These are phyloP conservation scores for Bipolaris cookei DNA, from an alignment of 2,329 filamentous ascomycete genomes.

Conservation along the genomic window DNA sequence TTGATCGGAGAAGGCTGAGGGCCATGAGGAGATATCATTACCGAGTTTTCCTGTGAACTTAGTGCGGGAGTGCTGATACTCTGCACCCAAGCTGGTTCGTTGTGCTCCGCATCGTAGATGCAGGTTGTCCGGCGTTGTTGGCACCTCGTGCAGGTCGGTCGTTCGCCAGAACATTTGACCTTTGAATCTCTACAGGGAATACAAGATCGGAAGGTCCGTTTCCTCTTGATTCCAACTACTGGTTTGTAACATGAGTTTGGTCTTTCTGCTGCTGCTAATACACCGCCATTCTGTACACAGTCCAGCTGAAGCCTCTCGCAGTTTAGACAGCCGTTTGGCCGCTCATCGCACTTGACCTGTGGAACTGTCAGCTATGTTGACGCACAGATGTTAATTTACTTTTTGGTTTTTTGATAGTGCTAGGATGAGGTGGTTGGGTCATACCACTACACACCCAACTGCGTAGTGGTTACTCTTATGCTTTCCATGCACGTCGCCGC, in stretches of 20 bases:
- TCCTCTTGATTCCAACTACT: constrained; percentile 39
- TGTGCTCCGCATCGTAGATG: constrained; percentile 37
- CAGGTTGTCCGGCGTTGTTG: constrained; percentile 34
- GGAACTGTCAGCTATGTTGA: constrained; percentile 9
- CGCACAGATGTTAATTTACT: not conserved
- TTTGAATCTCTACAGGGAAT: constrained; percentile 41
- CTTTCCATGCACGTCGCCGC: not conserved
- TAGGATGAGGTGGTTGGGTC: not conserved
- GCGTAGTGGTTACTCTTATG: not conserved
- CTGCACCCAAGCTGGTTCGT: constrained; percentile 43
- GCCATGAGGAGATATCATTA: constrained; percentile 21
- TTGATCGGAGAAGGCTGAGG: constrained; percentile 24
- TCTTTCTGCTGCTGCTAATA: constrained; percentile 23
- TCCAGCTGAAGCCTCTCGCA: constrained; percentile 39
- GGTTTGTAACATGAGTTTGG: constrained; percentile 26
- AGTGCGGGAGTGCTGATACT: constrained; percentile 28
- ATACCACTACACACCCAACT: not conserved
- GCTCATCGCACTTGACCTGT: constrained; percentile 44
- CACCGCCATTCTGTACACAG: constrained; percentile 36
- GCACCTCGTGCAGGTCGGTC: constrained; percentile 39
- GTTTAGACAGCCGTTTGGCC: constrained; percentile 40
- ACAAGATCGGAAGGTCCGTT: constrained; percentile 42
- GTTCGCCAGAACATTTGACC: constrained; percentile 43
- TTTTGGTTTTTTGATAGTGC: not conserved
- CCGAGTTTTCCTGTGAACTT: constrained; percentile 16